Evolutionary conservation across 2,329 filamentous ascomycete genomes (phyloP).

Genomic region (Arthrobotrys megalospora): DNA sequence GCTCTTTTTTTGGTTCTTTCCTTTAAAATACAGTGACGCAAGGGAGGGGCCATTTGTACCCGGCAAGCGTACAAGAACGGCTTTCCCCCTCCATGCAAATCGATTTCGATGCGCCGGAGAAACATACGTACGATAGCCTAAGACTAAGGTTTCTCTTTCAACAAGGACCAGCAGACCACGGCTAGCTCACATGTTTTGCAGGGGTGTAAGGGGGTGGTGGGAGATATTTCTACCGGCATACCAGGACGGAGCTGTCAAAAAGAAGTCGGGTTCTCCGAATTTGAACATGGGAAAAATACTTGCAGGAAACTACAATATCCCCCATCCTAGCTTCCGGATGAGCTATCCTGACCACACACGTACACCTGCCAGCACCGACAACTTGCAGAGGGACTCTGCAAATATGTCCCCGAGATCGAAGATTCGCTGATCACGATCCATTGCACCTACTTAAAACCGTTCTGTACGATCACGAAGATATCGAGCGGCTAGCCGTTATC

Average conservation of each 20-base stretch:
- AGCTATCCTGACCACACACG: conserved; percentile 32
- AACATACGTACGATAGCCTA: conserved; percentile 44
- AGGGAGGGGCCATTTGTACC: conserved; percentile 35
- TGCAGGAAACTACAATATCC: conserved; percentile 42
- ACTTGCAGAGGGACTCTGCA: conserved; percentile 41
- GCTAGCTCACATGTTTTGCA: conserved; percentile 56
- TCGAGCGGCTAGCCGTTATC: conserved; percentile 22
- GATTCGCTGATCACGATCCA: conserved; percentile 38
- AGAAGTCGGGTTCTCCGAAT: conserved; percentile 38
- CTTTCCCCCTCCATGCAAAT: conserved; percentile 40
- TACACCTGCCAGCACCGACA: conserved; percentile 42
- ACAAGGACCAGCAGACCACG: conserved; percentile 37
- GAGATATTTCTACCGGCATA: conserved; percentile 50
- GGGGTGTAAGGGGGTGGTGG: conserved; percentile 21
- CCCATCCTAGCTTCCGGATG: conserved; percentile 41
- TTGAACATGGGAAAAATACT: conserved; percentile 42
- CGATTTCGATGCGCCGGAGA: conserved; percentile 50
- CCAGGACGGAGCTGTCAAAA: conserved; percentile 54
- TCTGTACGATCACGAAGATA: conserved; percentile 19
- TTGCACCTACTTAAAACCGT: conserved; percentile 13
- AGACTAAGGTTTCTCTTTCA: conserved; percentile 35
- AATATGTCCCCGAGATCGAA: conserved; percentile 53
- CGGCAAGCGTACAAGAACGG: conserved; percentile 13
- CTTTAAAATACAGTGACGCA: conserved; percentile 43
- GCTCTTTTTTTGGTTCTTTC: conserved; percentile 28